Conservation (phyloP, 2,329 filamentous ascomycete genomes). For the Claviceps sp. region DNA sequence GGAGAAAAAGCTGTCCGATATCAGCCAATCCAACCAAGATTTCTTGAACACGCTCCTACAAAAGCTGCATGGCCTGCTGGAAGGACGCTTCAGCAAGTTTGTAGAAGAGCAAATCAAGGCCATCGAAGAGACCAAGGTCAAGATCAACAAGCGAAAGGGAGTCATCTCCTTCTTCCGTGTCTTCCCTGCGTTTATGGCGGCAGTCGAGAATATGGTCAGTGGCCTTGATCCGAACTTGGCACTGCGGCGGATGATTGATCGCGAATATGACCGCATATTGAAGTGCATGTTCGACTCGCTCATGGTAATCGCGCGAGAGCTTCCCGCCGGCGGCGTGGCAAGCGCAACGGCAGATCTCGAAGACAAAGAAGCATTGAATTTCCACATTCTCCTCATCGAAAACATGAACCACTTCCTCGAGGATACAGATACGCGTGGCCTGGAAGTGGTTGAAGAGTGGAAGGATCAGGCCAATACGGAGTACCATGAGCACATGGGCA, state of each 20-base stretch:
- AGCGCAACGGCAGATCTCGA: slow-evolving; percentile 46
- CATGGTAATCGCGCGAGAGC: slow-evolving; percentile 78
- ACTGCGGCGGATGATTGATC: slow-evolving; percentile 66
- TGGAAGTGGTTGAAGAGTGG: slow-evolving; percentile 73
- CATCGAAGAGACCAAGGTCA: slow-evolving; percentile 96
- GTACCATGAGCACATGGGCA: slow-evolving; percentile 71
- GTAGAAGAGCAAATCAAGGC: slow-evolving; percentile 90
- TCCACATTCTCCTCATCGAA: slow-evolving; percentile 92
- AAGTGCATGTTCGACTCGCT: slow-evolving; percentile 96
- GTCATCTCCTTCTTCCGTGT: slow-evolving; percentile 91
- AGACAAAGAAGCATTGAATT: slow-evolving; percentile 94
- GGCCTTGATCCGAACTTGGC: slow-evolving; percentile 42
- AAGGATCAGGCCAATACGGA: slow-evolving; percentile 64
- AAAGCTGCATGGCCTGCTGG: slow-evolving; percentile 62
- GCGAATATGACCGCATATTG: slow-evolving; percentile 78
- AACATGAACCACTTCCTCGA: slow-evolving; percentile 98
- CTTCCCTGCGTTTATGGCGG: slow-evolving; percentile 74
- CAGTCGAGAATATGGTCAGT: slow-evolving; percentile 72
- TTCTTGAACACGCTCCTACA: slow-evolving; percentile 71
- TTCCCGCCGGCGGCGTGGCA: slow-evolving; percentile 34
- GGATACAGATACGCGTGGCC: slow-evolving; percentile 64
- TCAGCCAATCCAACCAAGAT: slow-evolving; percentile 86
- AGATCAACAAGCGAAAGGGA: slow-evolving; percentile 96
- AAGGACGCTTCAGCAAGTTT: slow-evolving; percentile 70
- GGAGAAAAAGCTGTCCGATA: slow-evolving; percentile 63